Conservation (phyloP, 352 stramenopile genomes). For the Phytophthora brassicae region DNA sequence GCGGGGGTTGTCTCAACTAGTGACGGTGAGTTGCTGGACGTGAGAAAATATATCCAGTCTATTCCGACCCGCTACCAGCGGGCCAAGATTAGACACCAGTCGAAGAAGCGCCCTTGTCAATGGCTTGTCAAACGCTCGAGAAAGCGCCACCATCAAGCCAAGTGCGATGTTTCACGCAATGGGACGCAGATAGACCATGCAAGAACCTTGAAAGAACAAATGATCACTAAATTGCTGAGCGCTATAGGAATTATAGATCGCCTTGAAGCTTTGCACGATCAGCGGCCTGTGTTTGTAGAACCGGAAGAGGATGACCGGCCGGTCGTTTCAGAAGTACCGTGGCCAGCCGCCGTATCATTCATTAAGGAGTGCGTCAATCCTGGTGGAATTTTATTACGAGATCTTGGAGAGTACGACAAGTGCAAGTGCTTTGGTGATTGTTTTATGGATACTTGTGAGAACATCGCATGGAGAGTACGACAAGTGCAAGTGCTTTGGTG, state of each 20-base stretch:
- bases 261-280: neutral
- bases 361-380: neutral
- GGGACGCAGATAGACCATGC: neutral
- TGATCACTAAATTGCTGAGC: neutral
- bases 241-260: neutral
- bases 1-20: too few relatives aligned
- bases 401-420: neutral
- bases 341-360: neutral
- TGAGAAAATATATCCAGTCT: neutral
- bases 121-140: neutral
- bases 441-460: slow-evolving; percentile 1
- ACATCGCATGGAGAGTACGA: neutral
- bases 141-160: neutral
- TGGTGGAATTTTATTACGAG: neutral
- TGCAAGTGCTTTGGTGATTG: neutral
- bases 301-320: neutral
- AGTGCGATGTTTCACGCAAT: neutral
- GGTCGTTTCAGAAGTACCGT: neutral
- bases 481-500: neutral
- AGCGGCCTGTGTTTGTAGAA: neutral
- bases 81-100: neutral
- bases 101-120: neutral
- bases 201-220: neutral
- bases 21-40: too few relatives aligned
- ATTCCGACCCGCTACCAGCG: neutral